Conservation (phyloP, 2,329 filamentous ascomycete genomes). For the Rhynchosporium secalis region DNA sequence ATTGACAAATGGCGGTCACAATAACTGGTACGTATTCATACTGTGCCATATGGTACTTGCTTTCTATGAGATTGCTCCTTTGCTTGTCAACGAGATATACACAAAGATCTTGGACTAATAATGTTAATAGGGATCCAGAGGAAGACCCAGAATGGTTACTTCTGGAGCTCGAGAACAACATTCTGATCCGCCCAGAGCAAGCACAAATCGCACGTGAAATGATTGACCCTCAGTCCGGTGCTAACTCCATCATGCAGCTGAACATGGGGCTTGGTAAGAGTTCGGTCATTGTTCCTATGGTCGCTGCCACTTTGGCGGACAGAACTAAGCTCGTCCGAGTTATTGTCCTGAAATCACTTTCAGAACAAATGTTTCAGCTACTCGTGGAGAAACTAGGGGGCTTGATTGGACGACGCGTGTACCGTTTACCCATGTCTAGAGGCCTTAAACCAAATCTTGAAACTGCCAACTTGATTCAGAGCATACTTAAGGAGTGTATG, state of each 20-base stretch:
- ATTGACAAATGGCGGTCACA: slow-evolving; percentile 52
- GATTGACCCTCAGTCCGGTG: slow-evolving; percentile 43
- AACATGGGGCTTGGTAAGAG: slow-evolving; percentile 75
- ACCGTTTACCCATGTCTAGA: slow-evolving; percentile 60
- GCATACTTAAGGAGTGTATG: slow-evolving; percentile 49
- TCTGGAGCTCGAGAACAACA: slow-evolving; percentile 61
- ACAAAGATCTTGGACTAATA: not conserved
- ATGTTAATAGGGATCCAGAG: slow-evolving; percentile 38
- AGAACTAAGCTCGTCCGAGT: slow-evolving; percentile 53
- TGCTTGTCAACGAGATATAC: not conserved
- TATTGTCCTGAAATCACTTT: slow-evolving; percentile 61
- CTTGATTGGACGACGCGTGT: slow-evolving; percentile 54
- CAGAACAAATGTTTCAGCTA: slow-evolving; percentile 60
- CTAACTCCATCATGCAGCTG: slow-evolving; percentile 61
- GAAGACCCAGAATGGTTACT: slow-evolving; percentile 61
- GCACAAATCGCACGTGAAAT: slow-evolving; percentile 56
- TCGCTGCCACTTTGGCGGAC: slow-evolving; percentile 55
- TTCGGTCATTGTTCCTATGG: slow-evolving; percentile 67
- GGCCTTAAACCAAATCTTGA: slow-evolving; percentile 41
- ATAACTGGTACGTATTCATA: slow-evolving; percentile 50
- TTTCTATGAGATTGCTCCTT: not conserved
- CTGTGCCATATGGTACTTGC: not conserved
- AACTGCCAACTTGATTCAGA: slow-evolving; percentile 42
- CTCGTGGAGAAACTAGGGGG: slow-evolving; percentile 56
- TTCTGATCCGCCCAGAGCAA: slow-evolving; percentile 57